phyloP scores from a whole-genome alignment of 805 yeast species.

The Candida sanyiensis region DNA sequence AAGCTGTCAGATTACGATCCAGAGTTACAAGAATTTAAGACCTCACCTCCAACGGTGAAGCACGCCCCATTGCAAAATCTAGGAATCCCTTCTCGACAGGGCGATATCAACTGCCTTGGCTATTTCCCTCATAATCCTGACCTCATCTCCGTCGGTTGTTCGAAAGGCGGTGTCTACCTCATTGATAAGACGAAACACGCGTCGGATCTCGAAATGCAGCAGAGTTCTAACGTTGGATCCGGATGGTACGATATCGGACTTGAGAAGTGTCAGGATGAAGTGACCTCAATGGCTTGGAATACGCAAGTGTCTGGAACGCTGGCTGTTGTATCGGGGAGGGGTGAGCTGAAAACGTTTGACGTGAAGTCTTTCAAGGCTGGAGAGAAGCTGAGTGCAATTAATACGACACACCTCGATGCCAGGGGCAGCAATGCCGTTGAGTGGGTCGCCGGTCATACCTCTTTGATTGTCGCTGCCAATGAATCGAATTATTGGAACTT shows the following conservation, averaged over 20 bases:
- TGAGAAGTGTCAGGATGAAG: constrained; percentile 43
- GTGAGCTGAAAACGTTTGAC: constrained; percentile 64
- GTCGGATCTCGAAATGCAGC: constrained; percentile 38
- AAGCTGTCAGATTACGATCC: constrained; percentile 33
- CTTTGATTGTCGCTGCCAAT: constrained; percentile 58
- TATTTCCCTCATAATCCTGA: constrained; percentile 87
- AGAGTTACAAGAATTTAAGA: constrained; percentile 27
- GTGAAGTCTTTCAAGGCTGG: constrained; percentile 35
- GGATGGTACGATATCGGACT: constrained; percentile 44
- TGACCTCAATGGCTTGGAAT: constrained; percentile 77
- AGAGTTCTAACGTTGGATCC: constrained; percentile 37
- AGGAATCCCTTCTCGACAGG: constrained; percentile 40
- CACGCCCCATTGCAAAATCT: constrained; percentile 49
- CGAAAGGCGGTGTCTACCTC: constrained; percentile 57
- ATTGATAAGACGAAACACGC: constrained; percentile 85
- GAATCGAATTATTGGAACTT: constrained; percentile 51
- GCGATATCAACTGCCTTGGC: constrained; percentile 68
- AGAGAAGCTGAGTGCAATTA: constrained; percentile 4
- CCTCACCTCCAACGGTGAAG: constrained; percentile 21
- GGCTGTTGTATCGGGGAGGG: constrained; percentile 58
- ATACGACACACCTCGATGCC: constrained; percentile 29
- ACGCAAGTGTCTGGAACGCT: constrained; percentile 37
- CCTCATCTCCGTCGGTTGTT: constrained; percentile 64
- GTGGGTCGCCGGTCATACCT: constrained; percentile 60
- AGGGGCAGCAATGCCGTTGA: constrained; percentile 65